These are phyloP conservation scores for Crithidia sp. DNA, from an alignment of 208 protist species.

Conservation along the genomic window DNA sequence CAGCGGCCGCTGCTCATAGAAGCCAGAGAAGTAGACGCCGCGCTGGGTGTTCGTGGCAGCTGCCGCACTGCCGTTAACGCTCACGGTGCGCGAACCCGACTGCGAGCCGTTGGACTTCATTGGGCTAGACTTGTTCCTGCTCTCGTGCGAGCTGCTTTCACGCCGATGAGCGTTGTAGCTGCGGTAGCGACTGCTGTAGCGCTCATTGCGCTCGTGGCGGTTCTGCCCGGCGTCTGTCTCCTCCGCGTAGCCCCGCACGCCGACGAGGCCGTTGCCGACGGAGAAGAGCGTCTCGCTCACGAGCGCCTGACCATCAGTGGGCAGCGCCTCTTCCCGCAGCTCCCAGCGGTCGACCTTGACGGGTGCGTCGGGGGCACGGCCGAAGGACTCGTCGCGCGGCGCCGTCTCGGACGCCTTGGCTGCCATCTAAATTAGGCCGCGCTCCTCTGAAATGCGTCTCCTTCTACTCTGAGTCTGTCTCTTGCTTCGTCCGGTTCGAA, in stretches of 20 bases:
- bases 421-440: conserved; percentile 6
- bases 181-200: conserved; percentile 20
- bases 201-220: conserved; percentile 16
- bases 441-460: too few relatives aligned
- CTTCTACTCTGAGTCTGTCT: too few relatives aligned
- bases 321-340: conserved; percentile 60
- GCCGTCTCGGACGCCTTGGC: conserved; percentile 11
- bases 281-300: conserved; percentile 86
- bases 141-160: not conserved
- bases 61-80: not conserved
- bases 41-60: conserved; percentile 12
- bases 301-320: conserved; percentile 38
- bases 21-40: conserved; percentile 69
- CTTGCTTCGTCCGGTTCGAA: too few relatives aligned
- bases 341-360: conserved; percentile 66
- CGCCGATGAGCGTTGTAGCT: conserved; percentile 7
- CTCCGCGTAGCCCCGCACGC: conserved; percentile 81
- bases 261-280: conserved; percentile 82
- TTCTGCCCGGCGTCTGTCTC: conserved; percentile 43
- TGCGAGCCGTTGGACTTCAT: conserved; percentile 1
- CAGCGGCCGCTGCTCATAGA: conserved; percentile 68
- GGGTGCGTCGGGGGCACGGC: conserved; percentile 13
- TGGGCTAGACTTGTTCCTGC: conserved; percentile 1
- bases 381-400: conserved; percentile 13
- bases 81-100: conserved; percentile 8